Evolutionary conservation across 768 basidiomycete genomes (phyloP).

Genomic region (Dentipellis sp.): DNA sequence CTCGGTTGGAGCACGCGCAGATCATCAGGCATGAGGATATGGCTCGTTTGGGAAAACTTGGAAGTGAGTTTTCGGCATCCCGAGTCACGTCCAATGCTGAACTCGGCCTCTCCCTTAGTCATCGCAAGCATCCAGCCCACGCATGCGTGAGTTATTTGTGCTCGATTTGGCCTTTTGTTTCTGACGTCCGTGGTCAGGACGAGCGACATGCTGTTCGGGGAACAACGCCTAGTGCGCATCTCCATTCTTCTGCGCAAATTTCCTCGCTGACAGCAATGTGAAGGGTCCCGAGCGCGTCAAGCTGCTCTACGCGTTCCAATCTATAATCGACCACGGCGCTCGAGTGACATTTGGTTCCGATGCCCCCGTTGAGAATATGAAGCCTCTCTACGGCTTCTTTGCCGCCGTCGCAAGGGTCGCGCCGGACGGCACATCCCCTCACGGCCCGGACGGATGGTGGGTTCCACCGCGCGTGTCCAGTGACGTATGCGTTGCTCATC

Average conservation of each 20-base stretch:
- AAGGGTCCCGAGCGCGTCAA: constrained; percentile 81
- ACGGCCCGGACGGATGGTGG: constrained; percentile 79
- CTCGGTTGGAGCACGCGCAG: constrained; percentile 88
- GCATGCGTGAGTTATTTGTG: constrained; percentile 52
- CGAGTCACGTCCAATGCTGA: background rate
- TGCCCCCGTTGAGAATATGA: constrained; percentile 82
- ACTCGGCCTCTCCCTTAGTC: constrained; percentile 32
- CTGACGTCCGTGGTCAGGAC: constrained; percentile 30
- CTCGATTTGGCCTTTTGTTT: background rate
- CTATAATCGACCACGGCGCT: constrained; percentile 54
- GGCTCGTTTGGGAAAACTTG: constrained; percentile 65
- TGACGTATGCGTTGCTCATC: too few relatives aligned
- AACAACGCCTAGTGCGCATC: constrained; percentile 59
- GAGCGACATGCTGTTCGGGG: constrained; percentile 87
- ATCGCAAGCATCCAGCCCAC: constrained; percentile 90
- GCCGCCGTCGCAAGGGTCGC: constrained; percentile 78
- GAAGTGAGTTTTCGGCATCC: constrained; percentile 39
- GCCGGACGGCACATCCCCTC: constrained; percentile 63
- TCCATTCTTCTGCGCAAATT: background rate
- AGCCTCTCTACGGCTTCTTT: constrained; percentile 79
- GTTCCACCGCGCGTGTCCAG: constrained; percentile 13
- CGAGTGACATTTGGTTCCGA: constrained; percentile 79
- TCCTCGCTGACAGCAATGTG: background rate
- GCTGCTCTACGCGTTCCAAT: constrained; percentile 80
- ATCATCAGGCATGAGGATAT: constrained; percentile 74